phyloP scores from a whole-genome alignment of 2,329 filamentous ascomycete species.

The Exophiala sideris region DNA sequence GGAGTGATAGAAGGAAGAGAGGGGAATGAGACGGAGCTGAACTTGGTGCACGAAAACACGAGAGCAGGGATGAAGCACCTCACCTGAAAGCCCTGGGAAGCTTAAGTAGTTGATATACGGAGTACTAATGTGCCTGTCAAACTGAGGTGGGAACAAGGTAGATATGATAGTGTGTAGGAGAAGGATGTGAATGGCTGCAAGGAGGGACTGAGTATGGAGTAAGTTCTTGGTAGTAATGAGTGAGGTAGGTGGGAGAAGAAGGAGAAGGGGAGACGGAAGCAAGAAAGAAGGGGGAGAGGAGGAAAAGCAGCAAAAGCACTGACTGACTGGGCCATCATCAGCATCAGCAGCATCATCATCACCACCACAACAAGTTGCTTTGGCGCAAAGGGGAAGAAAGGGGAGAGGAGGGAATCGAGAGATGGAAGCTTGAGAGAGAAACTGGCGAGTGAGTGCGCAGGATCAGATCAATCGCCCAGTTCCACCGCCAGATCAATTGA shows the following conservation, averaged over 20 bases:
- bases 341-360: too few species aligned
- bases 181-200: neutral
- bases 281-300: neutral
- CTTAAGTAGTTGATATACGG: too few species aligned
- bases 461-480: neutral
- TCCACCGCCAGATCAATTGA: neutral
- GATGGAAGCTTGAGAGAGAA: slow-evolving; percentile 2
- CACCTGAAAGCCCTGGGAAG: too few species aligned
- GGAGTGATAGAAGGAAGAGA: too few species aligned
- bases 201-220: neutral
- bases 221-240: neutral
- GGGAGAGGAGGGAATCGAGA: neutral
- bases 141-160: too few species aligned
- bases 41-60: too few species aligned
- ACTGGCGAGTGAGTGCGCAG: neutral
- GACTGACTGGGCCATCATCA: neutral
- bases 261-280: neutral
- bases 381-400: neutral
- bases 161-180: too few species aligned
- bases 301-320: neutral
- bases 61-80: too few species aligned
- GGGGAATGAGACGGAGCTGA: too few species aligned
- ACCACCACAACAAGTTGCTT: neutral
- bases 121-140: too few species aligned
- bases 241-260: neutral